Base-by-base conservation (phyloP, 2,329 filamentous ascomycete species). In the Cordyceps sp. region DNA sequence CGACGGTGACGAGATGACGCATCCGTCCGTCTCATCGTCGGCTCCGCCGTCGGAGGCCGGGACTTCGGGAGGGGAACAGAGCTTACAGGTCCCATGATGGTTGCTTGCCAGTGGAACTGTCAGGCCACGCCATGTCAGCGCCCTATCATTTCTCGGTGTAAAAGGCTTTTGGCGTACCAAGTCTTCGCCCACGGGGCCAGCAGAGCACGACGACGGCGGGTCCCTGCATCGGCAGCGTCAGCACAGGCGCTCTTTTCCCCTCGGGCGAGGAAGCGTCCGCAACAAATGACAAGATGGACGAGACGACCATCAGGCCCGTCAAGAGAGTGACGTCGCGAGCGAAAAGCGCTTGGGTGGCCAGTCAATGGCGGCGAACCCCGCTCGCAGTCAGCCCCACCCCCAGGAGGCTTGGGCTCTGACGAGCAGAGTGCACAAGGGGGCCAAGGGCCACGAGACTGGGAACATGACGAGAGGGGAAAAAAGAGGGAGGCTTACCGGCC, bases 101-200 rank as follows among this genome's bases (percentile, higher is more conserved):
- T 98, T 52, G 90, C 90, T 78, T 98, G 90, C 90, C 90, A 98
- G 76, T 96, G 90, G 57, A 98, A 98, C 88, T 98, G 49, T 49
- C 36, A 25, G 12, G 10, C 5, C 10, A 18, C 10, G 12, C 15
- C 23, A 17, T 6, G 25, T 32, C 19, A 32, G 26, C 26, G 3
- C 16, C 20, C 8, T 8, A 25, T 13, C 19, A 10, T 9, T 16
- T 28, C 15, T 15, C n/a, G 9, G 16, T 13, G n/a, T 14, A 26
- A 6, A 8, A 14, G 20, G 17, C 19, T 15, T 21, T 29, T 23
- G 40, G 69, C 84, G 53, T 86, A 96, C 90, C 75, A 98, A 62
- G 68, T 98, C 90, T 68, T 96, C 88, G 59, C 86, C 86, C 52
- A 92, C 78, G 46, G 90, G 90, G 45, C 90, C 90, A 50, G 90